Evolutionary conservation across 805 yeast genomes (phyloP).

Genomic region (Yamadazyma takamatsuzukensis): DNA sequence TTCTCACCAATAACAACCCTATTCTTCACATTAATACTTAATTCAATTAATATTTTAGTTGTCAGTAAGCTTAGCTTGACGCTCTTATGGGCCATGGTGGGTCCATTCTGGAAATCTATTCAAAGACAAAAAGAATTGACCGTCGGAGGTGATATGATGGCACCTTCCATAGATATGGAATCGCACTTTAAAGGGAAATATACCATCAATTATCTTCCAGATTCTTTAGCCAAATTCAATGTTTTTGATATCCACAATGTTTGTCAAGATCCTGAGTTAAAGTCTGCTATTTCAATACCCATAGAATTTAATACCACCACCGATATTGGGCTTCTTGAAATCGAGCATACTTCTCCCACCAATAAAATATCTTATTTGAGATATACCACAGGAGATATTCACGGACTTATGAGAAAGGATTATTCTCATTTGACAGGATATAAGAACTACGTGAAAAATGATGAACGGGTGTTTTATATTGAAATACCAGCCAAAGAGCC

Average conservation of each 20-base stretch:
- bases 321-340: conserved; percentile 62
- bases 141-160: conserved; percentile 46
- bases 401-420: conserved; percentile 29
- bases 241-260: conserved; percentile 60
- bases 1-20: conserved; percentile 58
- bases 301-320: conserved; percentile 77
- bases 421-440: conserved; percentile 23
- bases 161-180: conserved; percentile 42
- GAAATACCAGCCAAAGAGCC: conserved; percentile 64
- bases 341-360: conserved; percentile 57
- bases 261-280: conserved; percentile 38
- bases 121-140: conserved; percentile 46
- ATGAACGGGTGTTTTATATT: conserved; percentile 49
- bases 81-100: conserved; percentile 26
- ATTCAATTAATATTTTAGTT: conserved; percentile 50
- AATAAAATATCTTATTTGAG: conserved; percentile 46
- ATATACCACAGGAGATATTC: conserved; percentile 56
- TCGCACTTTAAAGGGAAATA: conserved; percentile 81
- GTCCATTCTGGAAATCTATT: conserved; percentile 43
- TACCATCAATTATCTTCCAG: conserved; percentile 85
- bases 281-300: conserved; percentile 45
- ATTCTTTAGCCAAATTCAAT: conserved; percentile 79
- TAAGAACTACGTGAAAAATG: conserved; percentile 21
- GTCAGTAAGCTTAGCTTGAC: conserved; percentile 52
- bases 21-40: conserved; percentile 43